Conservation (phyloP, 148 eudicot species). For the Rhododendron ferrugineum region DNA sequence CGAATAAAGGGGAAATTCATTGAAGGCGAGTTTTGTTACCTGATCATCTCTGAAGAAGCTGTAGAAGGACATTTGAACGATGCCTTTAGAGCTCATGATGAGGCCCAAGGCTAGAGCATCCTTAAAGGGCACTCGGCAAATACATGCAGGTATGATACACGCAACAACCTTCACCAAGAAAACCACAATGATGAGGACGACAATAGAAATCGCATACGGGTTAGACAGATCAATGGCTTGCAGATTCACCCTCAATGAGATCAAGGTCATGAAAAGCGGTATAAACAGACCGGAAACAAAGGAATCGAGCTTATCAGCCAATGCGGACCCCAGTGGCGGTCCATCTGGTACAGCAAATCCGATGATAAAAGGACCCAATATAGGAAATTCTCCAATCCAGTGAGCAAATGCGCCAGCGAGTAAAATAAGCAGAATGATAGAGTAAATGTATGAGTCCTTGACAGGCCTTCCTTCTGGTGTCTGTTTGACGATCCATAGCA, state of each 20-base stretch:
- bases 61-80: constrained; percentile 22
- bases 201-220: background rate
- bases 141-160: constrained; percentile 15
- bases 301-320: constrained; percentile 27
- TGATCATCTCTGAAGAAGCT: constrained; percentile 18
- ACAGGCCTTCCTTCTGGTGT: constrained; percentile 44
- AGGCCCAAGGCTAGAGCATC: constrained; percentile 34
- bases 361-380: constrained; percentile 30
- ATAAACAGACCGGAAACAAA: constrained; percentile 19
- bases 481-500: constrained; percentile 21
- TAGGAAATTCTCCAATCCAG: constrained; percentile 10
- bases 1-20: background rate
- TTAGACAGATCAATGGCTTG: background rate
- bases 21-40: constrained; percentile 14
- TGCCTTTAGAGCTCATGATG: constrained; percentile 26
- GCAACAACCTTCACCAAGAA: constrained; percentile 9
- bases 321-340: constrained; percentile 35
- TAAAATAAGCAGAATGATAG: constrained; percentile 15
- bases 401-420: constrained; percentile 14
- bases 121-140: constrained; percentile 17
- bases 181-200: background rate
- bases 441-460: constrained; percentile 7
- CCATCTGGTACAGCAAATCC: constrained; percentile 35
- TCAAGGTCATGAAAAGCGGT: constrained; percentile 22
- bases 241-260: constrained; percentile 22